Conservation (phyloP, 2,329 filamentous ascomycete genomes). For the Aspergillus tanneri region DNA sequence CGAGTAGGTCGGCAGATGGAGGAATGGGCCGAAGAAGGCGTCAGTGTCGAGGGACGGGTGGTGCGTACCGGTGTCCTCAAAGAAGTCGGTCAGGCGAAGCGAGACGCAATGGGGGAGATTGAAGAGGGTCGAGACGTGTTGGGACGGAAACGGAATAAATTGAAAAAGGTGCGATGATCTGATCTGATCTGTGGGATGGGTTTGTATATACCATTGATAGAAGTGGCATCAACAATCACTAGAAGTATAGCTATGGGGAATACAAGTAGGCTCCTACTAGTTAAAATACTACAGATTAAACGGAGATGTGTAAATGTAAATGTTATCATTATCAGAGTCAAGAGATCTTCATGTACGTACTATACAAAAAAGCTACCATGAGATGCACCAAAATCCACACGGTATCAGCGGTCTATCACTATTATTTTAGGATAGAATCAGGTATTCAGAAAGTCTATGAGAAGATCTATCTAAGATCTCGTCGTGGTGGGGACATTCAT, state of each 20-base stretch:
- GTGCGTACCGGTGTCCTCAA: constrained; percentile 76
- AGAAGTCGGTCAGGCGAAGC: constrained; percentile 90
- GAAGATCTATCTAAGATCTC: not conserved
- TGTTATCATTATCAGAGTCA: too few species aligned
- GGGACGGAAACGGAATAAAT: constrained; percentile 66
- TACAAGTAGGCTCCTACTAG: too few species aligned
- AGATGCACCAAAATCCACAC: not conserved
- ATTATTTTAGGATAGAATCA: not conserved
- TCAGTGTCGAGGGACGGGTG: constrained; percentile 89
- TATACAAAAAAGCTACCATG: not conserved
- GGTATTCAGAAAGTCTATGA: not conserved
- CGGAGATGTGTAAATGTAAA: too few species aligned
- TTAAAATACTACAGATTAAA: too few species aligned
- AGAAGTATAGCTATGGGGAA: too few species aligned
- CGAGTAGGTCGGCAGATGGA: constrained; percentile 77
- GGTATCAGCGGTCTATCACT: not conserved
- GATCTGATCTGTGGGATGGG: constrained; percentile 11
- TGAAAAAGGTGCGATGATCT: constrained; percentile 43
- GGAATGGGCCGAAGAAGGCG: constrained; percentile 82
- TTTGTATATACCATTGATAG: not conserved
- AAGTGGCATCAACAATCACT: too few species aligned
- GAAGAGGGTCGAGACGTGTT: constrained; percentile 89
- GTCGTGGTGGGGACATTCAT: too few species aligned
- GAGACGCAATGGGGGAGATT: constrained; percentile 84
- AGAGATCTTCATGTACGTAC: not conserved